A percentile compares a stretch with the other conserved stretches of the same genome.
phyloP scores from a whole-genome alignment of 2,329 filamentous ascomycete genomes.

The Arachnopeziza araneosa region DNA sequence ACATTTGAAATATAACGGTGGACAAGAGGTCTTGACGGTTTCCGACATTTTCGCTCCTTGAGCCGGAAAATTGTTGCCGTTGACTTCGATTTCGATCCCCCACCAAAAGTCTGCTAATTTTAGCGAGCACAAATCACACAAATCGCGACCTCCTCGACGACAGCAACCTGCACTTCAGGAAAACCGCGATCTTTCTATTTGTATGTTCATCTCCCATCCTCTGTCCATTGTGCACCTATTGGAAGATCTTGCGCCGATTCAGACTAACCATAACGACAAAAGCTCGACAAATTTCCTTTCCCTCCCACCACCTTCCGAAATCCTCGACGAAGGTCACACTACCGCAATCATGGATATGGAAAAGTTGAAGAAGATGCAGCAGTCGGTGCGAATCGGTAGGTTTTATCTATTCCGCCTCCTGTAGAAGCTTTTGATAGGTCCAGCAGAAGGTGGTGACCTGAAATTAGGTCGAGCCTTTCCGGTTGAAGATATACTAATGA shows the following conservation, averaged over 20 bases:
- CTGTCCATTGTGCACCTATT: not conserved
- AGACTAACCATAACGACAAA: not conserved
- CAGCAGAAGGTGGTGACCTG: not conserved
- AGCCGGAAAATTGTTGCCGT: too few species aligned
- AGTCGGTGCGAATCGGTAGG: slow-evolving; percentile 47
- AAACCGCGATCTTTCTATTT: not conserved
- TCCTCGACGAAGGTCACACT: slow-evolving; percentile 25
- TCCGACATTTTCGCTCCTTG: too few species aligned
- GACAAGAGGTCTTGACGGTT: too few species aligned
- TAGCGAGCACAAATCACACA: not conserved
- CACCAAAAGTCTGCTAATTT: too few species aligned
- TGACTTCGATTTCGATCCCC: too few species aligned
- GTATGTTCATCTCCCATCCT: not conserved
- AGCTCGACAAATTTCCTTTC: not conserved
- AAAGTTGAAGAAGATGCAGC: slow-evolving; percentile 62
- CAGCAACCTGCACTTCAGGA: not conserved
- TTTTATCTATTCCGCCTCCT: not conserved
- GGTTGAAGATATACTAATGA: not conserved
- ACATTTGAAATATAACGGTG: too few species aligned
- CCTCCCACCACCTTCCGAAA: slow-evolving; percentile 1
- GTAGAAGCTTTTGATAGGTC: not conserved
- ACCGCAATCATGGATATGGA: slow-evolving; percentile 56
- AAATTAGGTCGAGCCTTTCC: not conserved
- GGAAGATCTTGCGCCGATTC: not conserved
- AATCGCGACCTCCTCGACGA: not conserved